These are phyloP conservation scores for Piper betle DNA, from an alignment of 164 flowering plant genomes.

Conservation along the genomic window DNA sequence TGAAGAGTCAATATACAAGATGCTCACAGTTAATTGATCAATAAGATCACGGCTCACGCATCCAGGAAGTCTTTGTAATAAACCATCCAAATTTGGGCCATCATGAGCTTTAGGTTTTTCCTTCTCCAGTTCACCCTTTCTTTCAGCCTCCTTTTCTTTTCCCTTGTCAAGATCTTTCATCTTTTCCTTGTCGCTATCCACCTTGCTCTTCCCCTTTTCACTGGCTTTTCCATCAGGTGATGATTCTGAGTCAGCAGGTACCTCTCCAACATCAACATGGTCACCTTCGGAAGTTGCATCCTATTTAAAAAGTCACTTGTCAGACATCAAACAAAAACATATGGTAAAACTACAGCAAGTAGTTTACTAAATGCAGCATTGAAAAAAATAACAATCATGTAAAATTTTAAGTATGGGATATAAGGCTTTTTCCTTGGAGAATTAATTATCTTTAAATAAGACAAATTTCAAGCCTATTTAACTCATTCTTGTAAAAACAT, in stretches of 20 bases:
- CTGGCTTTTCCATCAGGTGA: slow-evolving; percentile 39
- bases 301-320: slow-evolving; percentile 20
- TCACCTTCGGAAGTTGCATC: slow-evolving; percentile 50
- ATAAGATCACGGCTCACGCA: slow-evolving; percentile 98
- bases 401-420: too few species aligned
- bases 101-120: slow-evolving; percentile 78
- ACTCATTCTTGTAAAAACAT: too few species aligned
- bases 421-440: too few species aligned
- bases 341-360: too few species aligned
- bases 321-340: neutral
- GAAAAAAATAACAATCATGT: too few species aligned
- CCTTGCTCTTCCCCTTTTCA: slow-evolving; percentile 68
- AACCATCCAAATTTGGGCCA: slow-evolving; percentile 73
- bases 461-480: too few species aligned
- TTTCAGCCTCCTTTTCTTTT: slow-evolving; percentile 65
- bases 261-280: slow-evolving; percentile 45
- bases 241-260: slow-evolving; percentile 32
- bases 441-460: too few species aligned
- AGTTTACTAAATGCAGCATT: too few species aligned
- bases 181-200: slow-evolving; percentile 62
- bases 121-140: slow-evolving; percentile 68
- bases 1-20: neutral
- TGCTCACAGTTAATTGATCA: slow-evolving; percentile 78
- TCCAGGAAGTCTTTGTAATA: slow-evolving; percentile 93
- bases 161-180: slow-evolving; percentile 57